Base-by-base conservation (phyloP, 1,139 yeast genomes). In the Yamadazyma friedrichii region DNA sequence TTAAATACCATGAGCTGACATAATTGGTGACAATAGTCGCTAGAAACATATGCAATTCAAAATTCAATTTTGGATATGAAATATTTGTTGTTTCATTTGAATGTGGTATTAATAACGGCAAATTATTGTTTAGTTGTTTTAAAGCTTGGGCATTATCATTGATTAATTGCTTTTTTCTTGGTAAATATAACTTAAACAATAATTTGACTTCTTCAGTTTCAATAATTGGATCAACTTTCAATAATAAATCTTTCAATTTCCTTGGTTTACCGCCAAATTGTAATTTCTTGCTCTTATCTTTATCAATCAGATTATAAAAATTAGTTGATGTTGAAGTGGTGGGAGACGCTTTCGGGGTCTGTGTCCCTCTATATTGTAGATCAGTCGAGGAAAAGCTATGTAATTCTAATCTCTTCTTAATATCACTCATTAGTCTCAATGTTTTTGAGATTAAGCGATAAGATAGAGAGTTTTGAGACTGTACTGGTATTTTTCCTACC, bases 1-100 rank as follows among this genome's bases (percentile, higher is more conserved):
- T 47, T 33, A 63, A 51, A 48, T 70, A 72, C 78, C 78, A 72
- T 36, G 70, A 58, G 41, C 59, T 56, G 16, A 72, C 62, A 43
- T 58, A 71, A 31, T 62, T 58, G 9, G 61, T 53, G 46, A 68
- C 56, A 5, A 70, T 64, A 2, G 64, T 53, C 15, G 67, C 59
- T 15, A 70, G 47, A 40, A 71, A 66, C 39, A 70, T 48, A 47
- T 72, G 76, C 15, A 71, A 42, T 42, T 67, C 64, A 36, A 68
- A 56, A 43, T 70, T 69, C 13, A 69, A 50, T 25, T 54, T 47
- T 15, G 53, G 48, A 32, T 47, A 51, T n/a, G 50, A 45, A 6
- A 48, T 41, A 13, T 47, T 43, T 3, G 48, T 42, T 9, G 50
- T 45, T 8, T 42, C 44, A 30, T 47, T 41, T 3, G 47, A 43